Conservation (phyloP, 371 early-diverging fungal genomes). For the Rhizopus arrhizus region DNA sequence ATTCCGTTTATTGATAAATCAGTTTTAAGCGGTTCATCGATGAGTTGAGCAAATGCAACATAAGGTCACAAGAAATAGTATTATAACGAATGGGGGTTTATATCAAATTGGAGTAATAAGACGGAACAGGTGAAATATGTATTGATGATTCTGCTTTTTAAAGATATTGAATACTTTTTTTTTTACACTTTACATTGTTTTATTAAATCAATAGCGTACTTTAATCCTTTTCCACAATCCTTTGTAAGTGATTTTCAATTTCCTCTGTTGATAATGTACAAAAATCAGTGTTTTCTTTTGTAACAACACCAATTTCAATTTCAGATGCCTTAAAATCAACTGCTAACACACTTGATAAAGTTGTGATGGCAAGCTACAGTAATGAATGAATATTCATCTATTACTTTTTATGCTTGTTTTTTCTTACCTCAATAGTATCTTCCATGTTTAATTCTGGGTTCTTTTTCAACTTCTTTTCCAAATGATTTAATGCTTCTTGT, state of each 20-base stretch:
- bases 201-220: neutral
- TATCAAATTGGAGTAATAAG: too few species aligned
- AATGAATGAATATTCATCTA: neutral
- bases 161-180: too few species aligned
- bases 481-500: conserved; percentile 92
- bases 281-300: conserved; percentile 76
- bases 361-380: conserved; percentile 86
- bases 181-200: too few species aligned
- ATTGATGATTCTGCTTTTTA: too few species aligned
- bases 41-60: too few species aligned
- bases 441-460: conserved; percentile 77
- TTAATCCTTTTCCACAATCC: conserved; percentile 87
- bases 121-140: too few species aligned
- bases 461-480: conserved; percentile 97
- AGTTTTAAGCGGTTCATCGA: too few species aligned
- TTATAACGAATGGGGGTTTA: too few species aligned
- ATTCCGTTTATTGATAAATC: too few species aligned
- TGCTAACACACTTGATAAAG: conserved; percentile 88
- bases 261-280: conserved; percentile 77
- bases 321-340: conserved; percentile 94
- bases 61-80: too few species aligned
- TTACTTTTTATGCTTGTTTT: neutral
- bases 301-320: conserved; percentile 93
- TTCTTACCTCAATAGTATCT: conserved; percentile 87
- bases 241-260: conserved; percentile 90